Evolutionary conservation across 352 stramenopile genomes (phyloP), one percentile per base, ranked within the genome.

Genomic region (Globisporangium irregulare): DNA sequence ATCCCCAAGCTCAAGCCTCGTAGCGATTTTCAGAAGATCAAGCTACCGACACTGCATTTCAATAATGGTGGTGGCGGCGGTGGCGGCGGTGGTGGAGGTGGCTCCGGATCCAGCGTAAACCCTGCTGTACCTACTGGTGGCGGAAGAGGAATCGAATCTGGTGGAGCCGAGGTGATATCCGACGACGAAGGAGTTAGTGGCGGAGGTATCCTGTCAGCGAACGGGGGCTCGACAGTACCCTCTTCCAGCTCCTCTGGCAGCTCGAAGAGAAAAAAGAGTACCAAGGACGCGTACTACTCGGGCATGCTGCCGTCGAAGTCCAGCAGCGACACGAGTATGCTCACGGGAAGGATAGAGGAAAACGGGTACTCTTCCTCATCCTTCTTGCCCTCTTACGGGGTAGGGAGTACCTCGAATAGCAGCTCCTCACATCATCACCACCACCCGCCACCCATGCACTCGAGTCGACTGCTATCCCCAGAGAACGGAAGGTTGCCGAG

Each of bases 11-110:
- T 94, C 29, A 93, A 89, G 43, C 81, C 84, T 5, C 83, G 87
- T 7, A 91, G 85, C 51, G 87, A 94, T 50, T 94, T 93, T 62
- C 86, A 91, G 50, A 92, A 81, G 59, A 82, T 94, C 54, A 92
- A 92, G 59, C 64, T 94, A 9, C 87, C 85, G 1, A 69, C 82
- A 1, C 59, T 94, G 53, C 57, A 67, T 10, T 51, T 81, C 25
- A 67, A 32, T 32, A 32, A 6, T 32, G 27, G 27, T 32, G 27
- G 1, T 32, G 27, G 68, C 34, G 71, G 72, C 1, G 27, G 1
- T 32, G 27, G 68, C 34, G 71, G 72, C 0, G 67, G 56, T 5
- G 70, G 71, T 29, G 8, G 34, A 9, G 8, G 34, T 38, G 9
- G 34, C 34, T 38, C 0, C 7, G 34, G 34, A 12, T 29, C 14